Evolutionary conservation across 768 basidiomycete genomes (phyloP), one percentile per base, ranked within the genome.

Genomic region (Amanita pallidorosea): DNA sequence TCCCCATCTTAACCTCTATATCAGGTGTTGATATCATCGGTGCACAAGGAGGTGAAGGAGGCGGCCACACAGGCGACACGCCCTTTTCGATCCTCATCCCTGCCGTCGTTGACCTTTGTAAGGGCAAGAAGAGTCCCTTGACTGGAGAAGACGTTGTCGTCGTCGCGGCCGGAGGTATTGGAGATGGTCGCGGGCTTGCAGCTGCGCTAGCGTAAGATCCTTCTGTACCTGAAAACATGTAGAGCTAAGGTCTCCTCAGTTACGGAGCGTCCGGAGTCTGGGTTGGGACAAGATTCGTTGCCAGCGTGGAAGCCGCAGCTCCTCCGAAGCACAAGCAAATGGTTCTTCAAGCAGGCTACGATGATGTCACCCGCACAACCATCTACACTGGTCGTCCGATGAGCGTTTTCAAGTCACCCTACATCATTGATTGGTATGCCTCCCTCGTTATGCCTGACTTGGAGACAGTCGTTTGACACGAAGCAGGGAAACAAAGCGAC

Each of bases 211-310:
- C 83, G 78, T 85, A 66, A 59, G 70, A 58, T 18, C 18, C 17
- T 22, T 23, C 8, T 27, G 18, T 35, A 18, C 20, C 13, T 49
- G 40, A 12, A n/a, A 20, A 45, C 6, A 29, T 17, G 13, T 11
- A 4, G 27, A 36, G 25, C 18, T 51, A 45, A 43, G n/a, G 12
- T 45, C 25, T 22, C 47, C 23, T 43, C 55, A 85, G 84, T 47
- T 88, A 85, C 55, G 90, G 90, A 43, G 90, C 89, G 4, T 72
- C 83, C 2, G 90, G 83, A 40, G 85, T 92, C 3, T 93, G 90
- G 90, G 87, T 89, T 34, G 86, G 86, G 36, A 92, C 88, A 4
- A 81, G 88, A 35, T 92, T 92, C 60, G 87, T 90, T 37, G 87
- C 88, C 9, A 81, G 82, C 57, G 79, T 73, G 34, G 87, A 91